Evolutionary conservation across 2,329 filamentous ascomycete genomes (phyloP).

Genomic region (Orbilia ellipsospora): DNA sequence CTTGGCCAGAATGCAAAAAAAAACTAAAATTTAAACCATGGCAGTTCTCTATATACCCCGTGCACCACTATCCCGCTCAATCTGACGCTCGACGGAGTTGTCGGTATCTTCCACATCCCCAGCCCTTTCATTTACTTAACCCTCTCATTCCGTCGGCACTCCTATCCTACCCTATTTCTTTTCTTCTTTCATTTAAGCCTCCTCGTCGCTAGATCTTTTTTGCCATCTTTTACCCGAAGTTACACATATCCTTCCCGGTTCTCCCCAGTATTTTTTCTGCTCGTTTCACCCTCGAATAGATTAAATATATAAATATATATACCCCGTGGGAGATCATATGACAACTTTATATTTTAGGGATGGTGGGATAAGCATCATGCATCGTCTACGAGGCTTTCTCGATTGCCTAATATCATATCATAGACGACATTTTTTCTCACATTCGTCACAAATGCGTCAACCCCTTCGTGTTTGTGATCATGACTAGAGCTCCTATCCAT

Average conservation of each 20-base stretch:
- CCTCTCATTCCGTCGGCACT: slow-evolving; percentile 22
- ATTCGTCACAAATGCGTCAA: slow-evolving; percentile 29
- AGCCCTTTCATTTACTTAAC: slow-evolving; percentile 8
- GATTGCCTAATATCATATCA: slow-evolving; percentile 44
- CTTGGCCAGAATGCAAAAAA: slow-evolving; percentile 14
- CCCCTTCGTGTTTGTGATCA: neutral
- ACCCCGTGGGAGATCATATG: slow-evolving; percentile 49
- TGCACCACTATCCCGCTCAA: slow-evolving; percentile 48
- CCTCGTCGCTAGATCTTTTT: slow-evolving; percentile 45
- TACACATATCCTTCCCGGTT: slow-evolving; percentile 47
- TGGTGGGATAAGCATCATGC: slow-evolving; percentile 39
- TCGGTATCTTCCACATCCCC: slow-evolving; percentile 42
- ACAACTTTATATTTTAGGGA: slow-evolving; percentile 32
- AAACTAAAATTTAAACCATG: slow-evolving; percentile 44
- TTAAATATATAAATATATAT: slow-evolving; percentile 37
- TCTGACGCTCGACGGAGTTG: slow-evolving; percentile 44
- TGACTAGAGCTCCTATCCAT: slow-evolving; percentile 38
- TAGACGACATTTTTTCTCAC: slow-evolving; percentile 13
- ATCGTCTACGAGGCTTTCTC: slow-evolving; percentile 12
- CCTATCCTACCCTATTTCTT: slow-evolving; percentile 15
- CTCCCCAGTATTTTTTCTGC: neutral
- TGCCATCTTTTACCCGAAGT: slow-evolving; percentile 47
- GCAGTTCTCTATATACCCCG: slow-evolving; percentile 21
- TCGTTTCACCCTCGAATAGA: slow-evolving; percentile 50
- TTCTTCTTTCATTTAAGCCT: slow-evolving; percentile 25